phyloP scores from a whole-genome alignment of 371 early-diverging fungal genomes.

The Apophysomyces trapeziformis region DNA sequence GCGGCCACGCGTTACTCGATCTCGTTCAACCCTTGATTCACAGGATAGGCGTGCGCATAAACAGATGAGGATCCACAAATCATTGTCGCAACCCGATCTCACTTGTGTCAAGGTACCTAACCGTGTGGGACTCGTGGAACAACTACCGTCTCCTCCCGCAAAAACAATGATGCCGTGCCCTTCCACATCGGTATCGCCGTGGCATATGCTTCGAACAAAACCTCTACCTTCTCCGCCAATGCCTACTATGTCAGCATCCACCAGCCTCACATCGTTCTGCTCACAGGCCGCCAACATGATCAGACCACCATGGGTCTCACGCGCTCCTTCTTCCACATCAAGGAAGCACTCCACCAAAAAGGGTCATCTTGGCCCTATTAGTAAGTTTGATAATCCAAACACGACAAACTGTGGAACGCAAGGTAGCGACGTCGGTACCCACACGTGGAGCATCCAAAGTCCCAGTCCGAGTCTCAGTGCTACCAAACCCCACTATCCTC shows the following conservation, averaged over 20 bases:
- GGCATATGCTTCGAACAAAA: constrained; percentile 1
- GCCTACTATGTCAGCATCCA: constrained; percentile 14
- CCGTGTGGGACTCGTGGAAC: constrained; percentile 3
- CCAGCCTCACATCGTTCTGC: constrained; percentile 20
- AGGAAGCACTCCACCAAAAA: constrained; percentile 8
- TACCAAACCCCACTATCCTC: constrained; percentile 10
- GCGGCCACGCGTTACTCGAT: constrained; percentile 9
- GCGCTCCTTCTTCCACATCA: constrained; percentile 9
- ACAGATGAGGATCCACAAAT: constrained; percentile 10
- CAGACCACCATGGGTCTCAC: constrained; percentile 20
- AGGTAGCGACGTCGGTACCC: constrained; percentile 14
- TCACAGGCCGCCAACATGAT: constrained; percentile 23
- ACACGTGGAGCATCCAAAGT: constrained; percentile 18
- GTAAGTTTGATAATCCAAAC: constrained; percentile 1
- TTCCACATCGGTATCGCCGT: not conserved
- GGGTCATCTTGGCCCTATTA: not conserved
- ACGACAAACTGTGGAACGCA: constrained; percentile 1
- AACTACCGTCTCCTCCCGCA: not conserved
- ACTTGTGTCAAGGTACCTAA: constrained; percentile 12
- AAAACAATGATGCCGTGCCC: not conserved
- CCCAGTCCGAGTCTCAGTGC: constrained; percentile 19
- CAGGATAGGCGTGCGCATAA: constrained; percentile 2
- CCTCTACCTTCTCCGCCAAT: constrained; percentile 9
- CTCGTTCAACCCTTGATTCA: constrained; percentile 8
- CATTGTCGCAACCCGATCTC: constrained; percentile 19